Percentiles rank a stretch among this genome's conserved stretches.
Evolutionary conservation across 148 eudicot species (phyloP).

Genomic region (Amaranthus palmeri): DNA sequence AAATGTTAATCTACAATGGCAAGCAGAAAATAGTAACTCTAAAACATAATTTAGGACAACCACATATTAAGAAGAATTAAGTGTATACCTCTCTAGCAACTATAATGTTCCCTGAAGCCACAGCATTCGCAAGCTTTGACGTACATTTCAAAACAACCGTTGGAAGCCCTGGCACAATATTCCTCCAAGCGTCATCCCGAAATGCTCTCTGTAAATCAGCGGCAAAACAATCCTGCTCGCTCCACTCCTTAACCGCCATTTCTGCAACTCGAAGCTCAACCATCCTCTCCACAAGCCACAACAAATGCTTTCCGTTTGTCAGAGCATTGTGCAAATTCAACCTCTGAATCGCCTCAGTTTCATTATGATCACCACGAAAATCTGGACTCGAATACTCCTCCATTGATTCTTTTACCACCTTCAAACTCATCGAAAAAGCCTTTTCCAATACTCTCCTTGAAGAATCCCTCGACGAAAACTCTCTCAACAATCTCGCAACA

Average conservation of each 20-base stretch:
- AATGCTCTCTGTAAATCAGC: constrained; percentile 85
- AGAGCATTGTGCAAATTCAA: constrained; percentile 68
- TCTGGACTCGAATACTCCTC: constrained; percentile 88
- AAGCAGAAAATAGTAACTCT: background rate
- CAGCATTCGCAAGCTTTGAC: constrained; percentile 63
- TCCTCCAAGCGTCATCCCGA: constrained; percentile 84
- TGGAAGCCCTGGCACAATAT: constrained; percentile 76
- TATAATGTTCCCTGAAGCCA: constrained; percentile 65
- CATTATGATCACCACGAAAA: constrained; percentile 72
- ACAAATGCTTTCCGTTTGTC: constrained; percentile 75
- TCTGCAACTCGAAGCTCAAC: constrained; percentile 83
- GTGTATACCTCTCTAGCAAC: constrained; percentile 59
- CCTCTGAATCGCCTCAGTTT: constrained; percentile 90
- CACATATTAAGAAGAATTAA: background rate
- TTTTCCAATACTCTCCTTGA: constrained; percentile 59
- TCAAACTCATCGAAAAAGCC: constrained; percentile 56
- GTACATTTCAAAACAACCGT: constrained; percentile 68
- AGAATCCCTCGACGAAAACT: constrained; percentile 54
- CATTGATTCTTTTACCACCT: constrained; percentile 61
- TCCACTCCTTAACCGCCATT: constrained; percentile 74
- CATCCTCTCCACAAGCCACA: constrained; percentile 95
- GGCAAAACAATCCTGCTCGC: constrained; percentile 63
- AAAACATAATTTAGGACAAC: background rate
- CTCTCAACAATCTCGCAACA: constrained; percentile 73
- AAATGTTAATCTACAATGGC: background rate